Evolutionary conservation across 2,329 filamentous ascomycete genomes (phyloP).

Genomic region (Fusarium sp.): DNA sequence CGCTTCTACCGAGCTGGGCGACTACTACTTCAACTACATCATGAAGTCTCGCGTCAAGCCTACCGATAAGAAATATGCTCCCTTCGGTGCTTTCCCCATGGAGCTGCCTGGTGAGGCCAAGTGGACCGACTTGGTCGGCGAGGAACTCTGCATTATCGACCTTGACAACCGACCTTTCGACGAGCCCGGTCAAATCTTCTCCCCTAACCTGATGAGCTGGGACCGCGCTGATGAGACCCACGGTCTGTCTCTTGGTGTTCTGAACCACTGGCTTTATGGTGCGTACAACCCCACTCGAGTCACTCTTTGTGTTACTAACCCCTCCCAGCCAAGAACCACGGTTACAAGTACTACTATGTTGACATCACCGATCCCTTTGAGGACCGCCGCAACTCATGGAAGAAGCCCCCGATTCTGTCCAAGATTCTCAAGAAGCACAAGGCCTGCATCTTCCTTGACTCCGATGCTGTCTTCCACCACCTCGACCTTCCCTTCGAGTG

Average conservation of each 20-base stretch:
- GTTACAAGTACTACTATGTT: conserved; percentile 63
- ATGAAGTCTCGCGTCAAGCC: conserved; percentile 49
- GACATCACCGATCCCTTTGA: conserved; percentile 53
- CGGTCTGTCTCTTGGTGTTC: conserved; percentile 57
- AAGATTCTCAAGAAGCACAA: conserved; percentile 60
- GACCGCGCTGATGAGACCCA: conserved; percentile 51
- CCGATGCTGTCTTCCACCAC: conserved; percentile 60
- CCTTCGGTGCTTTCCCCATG: conserved; percentile 53
- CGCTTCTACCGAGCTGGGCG: conserved; percentile 46
- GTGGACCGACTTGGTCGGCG: conserved; percentile 54
- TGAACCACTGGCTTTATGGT: conserved; percentile 62
- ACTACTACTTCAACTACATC: conserved; percentile 53
- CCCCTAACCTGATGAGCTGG: conserved; percentile 54
- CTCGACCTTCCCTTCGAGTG: conserved; percentile 62
- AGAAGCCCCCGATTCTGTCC: conserved; percentile 59
- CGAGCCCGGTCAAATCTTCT: conserved; percentile 54
- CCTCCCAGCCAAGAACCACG: conserved; percentile 58
- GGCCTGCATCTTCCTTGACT: conserved; percentile 60
- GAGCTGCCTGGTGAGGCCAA: conserved; percentile 48
- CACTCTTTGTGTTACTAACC: conserved; percentile 36
- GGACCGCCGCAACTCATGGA: conserved; percentile 62
- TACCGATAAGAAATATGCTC: conserved; percentile 46
- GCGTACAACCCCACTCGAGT: conserved; percentile 4
- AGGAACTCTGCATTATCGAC: conserved; percentile 61
- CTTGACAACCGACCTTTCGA: conserved; percentile 59